These are phyloP conservation scores for Alternaria ethzedia DNA, from an alignment of 2,329 filamentous ascomycete species.

Conservation along the genomic window DNA sequence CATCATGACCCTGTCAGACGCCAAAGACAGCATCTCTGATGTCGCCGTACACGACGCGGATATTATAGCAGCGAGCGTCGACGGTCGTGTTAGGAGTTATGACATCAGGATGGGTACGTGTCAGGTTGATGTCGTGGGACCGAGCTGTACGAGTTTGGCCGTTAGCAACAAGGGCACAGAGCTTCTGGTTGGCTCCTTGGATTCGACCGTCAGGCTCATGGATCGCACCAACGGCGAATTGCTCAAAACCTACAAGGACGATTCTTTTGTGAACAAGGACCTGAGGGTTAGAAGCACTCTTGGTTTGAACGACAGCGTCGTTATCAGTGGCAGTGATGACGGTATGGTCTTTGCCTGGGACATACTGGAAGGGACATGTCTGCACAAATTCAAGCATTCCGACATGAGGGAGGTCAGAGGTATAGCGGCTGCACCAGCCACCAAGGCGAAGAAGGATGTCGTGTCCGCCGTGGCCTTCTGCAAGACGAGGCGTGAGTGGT, in stretches of 20 bases:
- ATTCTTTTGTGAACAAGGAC: constrained; percentile 67
- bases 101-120: constrained; percentile 78
- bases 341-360: constrained; percentile 83
- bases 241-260: constrained; percentile 71
- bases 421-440: constrained; percentile 40
- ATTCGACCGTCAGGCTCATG: constrained; percentile 79
- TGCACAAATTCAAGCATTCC: constrained; percentile 64
- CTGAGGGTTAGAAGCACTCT: constrained; percentile 78
- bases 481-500: constrained; percentile 54
- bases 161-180: constrained; percentile 76
- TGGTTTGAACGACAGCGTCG: constrained; percentile 76
- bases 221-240: constrained; percentile 77
- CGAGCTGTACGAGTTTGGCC: constrained; percentile 75
- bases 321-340: constrained; percentile 81
- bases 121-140: constrained; percentile 49
- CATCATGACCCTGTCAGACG: constrained; percentile 75
- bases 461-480: constrained; percentile 58
- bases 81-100: constrained; percentile 81
- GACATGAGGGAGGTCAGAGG: constrained; percentile 37
- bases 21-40: constrained; percentile 69
- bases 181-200: constrained; percentile 75
- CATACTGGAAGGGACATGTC: constrained; percentile 72
- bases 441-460: constrained; percentile 50
- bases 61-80: constrained; percentile 79
- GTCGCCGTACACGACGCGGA: constrained; percentile 53